These are phyloP conservation scores for Rhytidhysteron rufulum DNA, from an alignment of 2,329 filamentous ascomycete genomes.

Conservation along the genomic window DNA sequence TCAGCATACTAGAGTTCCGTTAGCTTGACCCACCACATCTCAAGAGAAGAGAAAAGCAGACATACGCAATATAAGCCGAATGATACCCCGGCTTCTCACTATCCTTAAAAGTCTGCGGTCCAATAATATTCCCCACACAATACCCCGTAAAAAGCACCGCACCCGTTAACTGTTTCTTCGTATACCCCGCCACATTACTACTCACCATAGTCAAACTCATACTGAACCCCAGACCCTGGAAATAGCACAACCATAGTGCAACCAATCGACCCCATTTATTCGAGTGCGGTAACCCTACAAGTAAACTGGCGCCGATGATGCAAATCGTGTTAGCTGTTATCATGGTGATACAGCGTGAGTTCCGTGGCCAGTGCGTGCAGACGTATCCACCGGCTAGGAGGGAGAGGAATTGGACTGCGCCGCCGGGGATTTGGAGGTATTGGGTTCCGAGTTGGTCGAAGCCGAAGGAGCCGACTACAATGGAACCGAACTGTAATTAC, in stretches of 20 bases:
- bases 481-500: constrained; percentile 46
- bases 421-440: constrained; percentile 59
- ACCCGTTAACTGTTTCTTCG: constrained; percentile 53
- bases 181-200: constrained; percentile 53
- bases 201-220: constrained; percentile 53
- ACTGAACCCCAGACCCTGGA: constrained; percentile 52
- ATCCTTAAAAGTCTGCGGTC: constrained; percentile 51
- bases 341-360: constrained; percentile 53
- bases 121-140: constrained; percentile 54
- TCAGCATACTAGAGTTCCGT: constrained; percentile 46
- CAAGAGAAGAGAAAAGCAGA: background rate
- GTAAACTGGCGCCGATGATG: constrained; percentile 50
- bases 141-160: constrained; percentile 53
- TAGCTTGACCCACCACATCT: too few relatives aligned
- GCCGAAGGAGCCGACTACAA: constrained; percentile 64
- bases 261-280: constrained; percentile 58
- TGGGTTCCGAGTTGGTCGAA: constrained; percentile 84
- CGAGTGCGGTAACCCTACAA: constrained; percentile 48
- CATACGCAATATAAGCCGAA: constrained; percentile 46
- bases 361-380: constrained; percentile 49
- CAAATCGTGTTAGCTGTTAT: constrained; percentile 54
- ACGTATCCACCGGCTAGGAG: constrained; percentile 47
- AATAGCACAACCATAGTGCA: constrained; percentile 55
- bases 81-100: constrained; percentile 49
- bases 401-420: constrained; percentile 47